These are phyloP conservation scores for Panicum miliaceum DNA, from an alignment of 176 grass and related monocot genomes.

Conservation along the genomic window DNA sequence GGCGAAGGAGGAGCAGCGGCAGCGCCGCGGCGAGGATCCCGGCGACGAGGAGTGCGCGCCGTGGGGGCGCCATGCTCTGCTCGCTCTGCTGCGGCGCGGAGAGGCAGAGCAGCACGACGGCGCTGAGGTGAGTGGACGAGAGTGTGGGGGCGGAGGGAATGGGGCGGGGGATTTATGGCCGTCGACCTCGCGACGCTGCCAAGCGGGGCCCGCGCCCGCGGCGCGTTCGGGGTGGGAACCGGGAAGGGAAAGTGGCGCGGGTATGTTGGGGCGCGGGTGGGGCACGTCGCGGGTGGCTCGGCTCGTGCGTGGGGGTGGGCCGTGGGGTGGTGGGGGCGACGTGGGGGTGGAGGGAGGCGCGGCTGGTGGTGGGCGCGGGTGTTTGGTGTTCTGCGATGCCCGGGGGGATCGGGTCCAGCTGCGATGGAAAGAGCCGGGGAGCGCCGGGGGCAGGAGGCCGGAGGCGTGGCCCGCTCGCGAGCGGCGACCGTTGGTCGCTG, in stretches of 20 bases:
- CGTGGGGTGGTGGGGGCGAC: neutral
- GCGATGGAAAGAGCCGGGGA: neutral
- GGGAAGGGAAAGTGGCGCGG: constrained; percentile 17
- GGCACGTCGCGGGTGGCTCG: neutral
- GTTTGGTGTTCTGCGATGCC: neutral
- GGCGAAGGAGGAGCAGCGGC: constrained; percentile 12
- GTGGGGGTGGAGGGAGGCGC: neutral
- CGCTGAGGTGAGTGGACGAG: neutral
- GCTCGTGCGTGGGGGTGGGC: neutral
- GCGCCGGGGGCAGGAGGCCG: neutral
- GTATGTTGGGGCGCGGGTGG: constrained; percentile 2
- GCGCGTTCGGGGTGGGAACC: neutral
- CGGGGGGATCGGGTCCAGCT: neutral
- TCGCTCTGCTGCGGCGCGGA: neutral
- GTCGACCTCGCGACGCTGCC: constrained; percentile 2
- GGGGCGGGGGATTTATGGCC: constrained; percentile 35
- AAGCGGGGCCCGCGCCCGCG: neutral
- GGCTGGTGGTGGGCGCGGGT: neutral
- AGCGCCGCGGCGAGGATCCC: constrained; percentile 42
- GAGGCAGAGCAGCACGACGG: neutral
- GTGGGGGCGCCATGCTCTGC: constrained; percentile 44
- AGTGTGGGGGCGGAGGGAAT: neutral
- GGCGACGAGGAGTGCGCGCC: neutral
- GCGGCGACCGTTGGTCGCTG: constrained; percentile 42
- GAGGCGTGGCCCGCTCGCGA: neutral